Evolutionary conservation across 345 rosid genomes (phyloP), one percentile per base, ranked within the genome.

Genomic region (Melaleuca quinquenervia): DNA sequence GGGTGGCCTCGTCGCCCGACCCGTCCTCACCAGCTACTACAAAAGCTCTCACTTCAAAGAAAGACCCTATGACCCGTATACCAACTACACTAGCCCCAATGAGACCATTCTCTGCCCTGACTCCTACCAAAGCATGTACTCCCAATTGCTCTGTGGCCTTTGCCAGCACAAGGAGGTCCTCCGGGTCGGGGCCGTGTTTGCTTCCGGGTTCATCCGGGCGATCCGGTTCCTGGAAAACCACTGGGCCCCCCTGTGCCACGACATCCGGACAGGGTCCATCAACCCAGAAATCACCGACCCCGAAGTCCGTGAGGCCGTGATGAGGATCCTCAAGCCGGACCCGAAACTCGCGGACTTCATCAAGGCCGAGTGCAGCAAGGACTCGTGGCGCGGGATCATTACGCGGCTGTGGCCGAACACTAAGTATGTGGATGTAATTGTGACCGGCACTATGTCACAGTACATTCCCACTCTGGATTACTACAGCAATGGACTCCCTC

Each of bases 381-480:
- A 86, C 52, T 92, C 93, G 27, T 95, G 97, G 97, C 90, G 91
- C 70, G 96, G 97, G 89, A 95, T 95, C 87, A 94, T 95, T 41
- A 94, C 95, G n/a, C 89, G 91, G 85, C 58, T 95, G 60, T 95
- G 97, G 97, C 97, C 96, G 29, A 95, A 95, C 87, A 93, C 96
- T 8, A 95, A 94, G 90, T 94, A 93, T 88, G 95, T 97, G 84
- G 99, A 97, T 92, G 98, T 97, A 83, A 96, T 97, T 89, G 98
- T 96, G 92, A 97, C 99, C 11, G 99, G 99, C 51, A 94, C 99
- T 36, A 97, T 97, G 99, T 97, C 98, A 85, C 99, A 97, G 87
- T 97, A 97, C 44, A 97, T 97, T 83, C 98, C 97, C 36, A 96
- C 95, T 83, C 98, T 97, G 74, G 99, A 97, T 89, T 95, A 92